Evolutionary conservation across 495 filamentous ascomycete genomes (phyloP).

Genomic region (Lichenothelia convexa): DNA sequence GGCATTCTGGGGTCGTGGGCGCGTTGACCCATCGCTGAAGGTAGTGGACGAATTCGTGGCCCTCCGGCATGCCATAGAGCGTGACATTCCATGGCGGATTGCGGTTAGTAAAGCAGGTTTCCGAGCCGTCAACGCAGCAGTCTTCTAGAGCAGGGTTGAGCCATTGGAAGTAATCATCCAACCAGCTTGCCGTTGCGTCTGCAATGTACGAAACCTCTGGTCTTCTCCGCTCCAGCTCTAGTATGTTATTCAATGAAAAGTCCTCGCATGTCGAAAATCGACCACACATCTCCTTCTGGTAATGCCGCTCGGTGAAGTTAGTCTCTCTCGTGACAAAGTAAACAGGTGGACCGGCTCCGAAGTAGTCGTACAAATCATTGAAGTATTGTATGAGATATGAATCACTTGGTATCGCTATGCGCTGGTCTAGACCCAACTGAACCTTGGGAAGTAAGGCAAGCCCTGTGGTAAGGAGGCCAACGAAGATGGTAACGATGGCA

Average conservation of each 20-base stretch:
- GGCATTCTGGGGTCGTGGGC: constrained; percentile 66
- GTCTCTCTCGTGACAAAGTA: constrained; percentile 82
- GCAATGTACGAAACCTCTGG: constrained; percentile 77
- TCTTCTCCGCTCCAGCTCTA: constrained; percentile 85
- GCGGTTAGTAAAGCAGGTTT: constrained; percentile 60
- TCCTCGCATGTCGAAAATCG: constrained; percentile 74
- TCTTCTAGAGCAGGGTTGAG: constrained; percentile 65
- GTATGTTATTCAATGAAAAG: constrained; percentile 64
- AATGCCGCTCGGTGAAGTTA: constrained; percentile 50
- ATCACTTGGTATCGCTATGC: constrained; percentile 79
- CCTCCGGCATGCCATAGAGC: constrained; percentile 78
- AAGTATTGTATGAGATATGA: constrained; percentile 91
- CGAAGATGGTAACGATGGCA: constrained; percentile 54
- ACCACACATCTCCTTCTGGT: constrained; percentile 78
- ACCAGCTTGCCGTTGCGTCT: constrained; percentile 86
- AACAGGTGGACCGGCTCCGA: constrained; percentile 79
- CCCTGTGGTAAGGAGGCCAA: constrained; percentile 73
- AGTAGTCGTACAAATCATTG: constrained; percentile 83
- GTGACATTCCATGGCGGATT: constrained; percentile 72
- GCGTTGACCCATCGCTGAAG: constrained; percentile 62
- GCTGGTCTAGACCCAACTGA: constrained; percentile 76
- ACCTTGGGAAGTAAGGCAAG: constrained; percentile 70
- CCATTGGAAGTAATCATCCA: constrained; percentile 95
- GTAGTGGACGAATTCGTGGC: constrained; percentile 74
- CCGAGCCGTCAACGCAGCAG: constrained; percentile 50